A percentile compares a stretch with the other conserved stretches of the same genome.
These are phyloP conservation scores for Hypoxylon sp. DNA, from an alignment of 2,329 filamentous ascomycete genomes.

Conservation along the genomic window DNA sequence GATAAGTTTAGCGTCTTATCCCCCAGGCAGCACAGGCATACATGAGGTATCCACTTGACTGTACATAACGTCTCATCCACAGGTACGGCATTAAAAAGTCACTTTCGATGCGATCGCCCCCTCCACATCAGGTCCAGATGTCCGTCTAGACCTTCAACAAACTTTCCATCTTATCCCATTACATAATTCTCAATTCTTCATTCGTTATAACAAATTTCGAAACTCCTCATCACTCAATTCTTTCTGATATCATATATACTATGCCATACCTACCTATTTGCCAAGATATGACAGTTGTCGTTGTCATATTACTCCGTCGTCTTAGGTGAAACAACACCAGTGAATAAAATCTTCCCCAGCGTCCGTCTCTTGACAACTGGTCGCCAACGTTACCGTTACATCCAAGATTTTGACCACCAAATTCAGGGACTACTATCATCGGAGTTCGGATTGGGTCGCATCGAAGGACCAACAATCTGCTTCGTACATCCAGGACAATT, in stretches of 20 bases:
- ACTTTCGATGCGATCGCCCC: neutral
- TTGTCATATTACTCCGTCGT: neutral
- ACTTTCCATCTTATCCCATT: neutral
- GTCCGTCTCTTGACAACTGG: slow-evolving; percentile 2
- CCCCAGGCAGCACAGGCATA: neutral
- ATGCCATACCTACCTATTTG: neutral
- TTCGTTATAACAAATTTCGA: neutral
- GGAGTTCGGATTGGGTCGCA: slow-evolving; percentile 28
- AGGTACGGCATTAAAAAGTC: slow-evolving; percentile 16
- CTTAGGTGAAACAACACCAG: neutral
- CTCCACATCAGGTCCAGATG: too few species aligned
- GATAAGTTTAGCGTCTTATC: slow-evolving; percentile 13
- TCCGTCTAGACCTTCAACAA: slow-evolving; percentile 14
- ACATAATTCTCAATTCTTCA: neutral
- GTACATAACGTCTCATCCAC: neutral
- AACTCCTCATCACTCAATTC: neutral
- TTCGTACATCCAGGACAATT: slow-evolving; percentile 26
- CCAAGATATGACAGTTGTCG: slow-evolving; percentile 2
- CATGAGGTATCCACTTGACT: neutral
- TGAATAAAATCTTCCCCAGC: slow-evolving; percentile 3
- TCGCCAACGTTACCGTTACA: slow-evolving; percentile 23
- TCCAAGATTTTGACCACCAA: slow-evolving; percentile 10
- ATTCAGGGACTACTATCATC: slow-evolving; percentile 9
- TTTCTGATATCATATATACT: neutral
- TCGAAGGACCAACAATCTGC: slow-evolving; percentile 10